phyloP scores from a whole-genome alignment of 306 rosid genomes.

The Cucurbita ficifolia region DNA sequence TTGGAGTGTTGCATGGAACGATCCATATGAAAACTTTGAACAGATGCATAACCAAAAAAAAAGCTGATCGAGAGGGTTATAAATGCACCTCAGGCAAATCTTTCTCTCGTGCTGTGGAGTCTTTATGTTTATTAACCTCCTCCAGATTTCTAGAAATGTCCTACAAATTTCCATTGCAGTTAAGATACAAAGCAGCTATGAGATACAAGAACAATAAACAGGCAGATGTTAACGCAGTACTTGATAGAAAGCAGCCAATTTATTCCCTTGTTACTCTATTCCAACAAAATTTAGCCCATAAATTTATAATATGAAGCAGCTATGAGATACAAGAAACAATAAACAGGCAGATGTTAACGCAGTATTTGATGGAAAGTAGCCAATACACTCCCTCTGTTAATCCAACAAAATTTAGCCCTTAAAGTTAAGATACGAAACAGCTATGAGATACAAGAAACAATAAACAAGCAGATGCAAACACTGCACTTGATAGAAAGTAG shows the following conservation, averaged over 20 bases:
- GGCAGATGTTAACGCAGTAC: background rate
- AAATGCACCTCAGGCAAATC: slow-evolving; percentile 58
- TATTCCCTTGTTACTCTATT: background rate
- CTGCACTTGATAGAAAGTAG: background rate
- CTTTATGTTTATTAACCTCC: slow-evolving; percentile 13
- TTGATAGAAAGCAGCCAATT: background rate
- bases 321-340: background rate
- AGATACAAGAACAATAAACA: background rate
- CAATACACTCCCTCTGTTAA: background rate
- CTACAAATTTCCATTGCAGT: slow-evolving; percentile 28
- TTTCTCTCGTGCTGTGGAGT: slow-evolving; percentile 16
- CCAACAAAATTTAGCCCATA: background rate
- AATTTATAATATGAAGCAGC: background rate
- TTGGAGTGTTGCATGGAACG: background rate
- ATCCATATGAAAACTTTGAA: background rate
- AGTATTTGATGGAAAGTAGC: background rate
- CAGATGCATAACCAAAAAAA: background rate
- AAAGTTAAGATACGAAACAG: background rate
- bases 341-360: background rate
- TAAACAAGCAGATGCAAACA: background rate
- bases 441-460: background rate
- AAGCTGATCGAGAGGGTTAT: background rate
- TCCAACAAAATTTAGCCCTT: background rate
- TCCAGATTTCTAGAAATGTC: slow-evolving; percentile 27
- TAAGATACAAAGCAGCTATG: background rate